Evolutionary conservation across 129 eudicot genomes (phyloP).

Genomic region (Cynara cardunculus): DNA sequence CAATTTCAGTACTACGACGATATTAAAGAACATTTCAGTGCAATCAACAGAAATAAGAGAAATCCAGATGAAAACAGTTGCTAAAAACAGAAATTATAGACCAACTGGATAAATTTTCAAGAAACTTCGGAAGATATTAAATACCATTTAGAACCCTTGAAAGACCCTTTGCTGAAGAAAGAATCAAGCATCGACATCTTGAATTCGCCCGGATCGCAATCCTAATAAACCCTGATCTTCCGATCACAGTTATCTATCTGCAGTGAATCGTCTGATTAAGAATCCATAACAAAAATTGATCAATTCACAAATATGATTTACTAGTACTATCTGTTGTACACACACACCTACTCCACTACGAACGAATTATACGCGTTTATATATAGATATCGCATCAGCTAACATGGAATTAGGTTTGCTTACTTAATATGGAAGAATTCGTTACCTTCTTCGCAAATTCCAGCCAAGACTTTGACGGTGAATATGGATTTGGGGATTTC

Average conservation of each 20-base stretch:
- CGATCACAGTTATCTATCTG: neutral
- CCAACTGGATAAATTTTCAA: neutral
- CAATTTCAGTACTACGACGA: neutral
- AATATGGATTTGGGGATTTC: slow-evolving; percentile 20
- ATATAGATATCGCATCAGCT: neutral
- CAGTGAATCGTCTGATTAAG: neutral
- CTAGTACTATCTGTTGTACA: neutral
- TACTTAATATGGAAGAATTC: slow-evolving; percentile 24
- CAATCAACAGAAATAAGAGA: slow-evolving; percentile 4
- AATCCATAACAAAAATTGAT: neutral
- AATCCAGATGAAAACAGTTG: neutral
- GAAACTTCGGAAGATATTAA: neutral
- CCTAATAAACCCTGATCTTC: slow-evolving; percentile 14
- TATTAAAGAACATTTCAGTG: neutral
- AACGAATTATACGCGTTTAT: slow-evolving; percentile 22
- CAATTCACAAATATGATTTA: neutral
- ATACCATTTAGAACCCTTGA: slow-evolving; percentile 84
- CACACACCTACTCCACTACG: slow-evolving; percentile 32
- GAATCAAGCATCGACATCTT: slow-evolving; percentile 74
- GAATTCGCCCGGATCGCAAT: slow-evolving; percentile 11
- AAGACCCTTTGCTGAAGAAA: slow-evolving; percentile 62
- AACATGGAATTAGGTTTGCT: slow-evolving; percentile 2
- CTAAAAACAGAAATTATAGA: neutral
- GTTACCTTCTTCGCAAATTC: slow-evolving; percentile 17
- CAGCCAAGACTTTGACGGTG: neutral